A percentile compares a stretch with the other conserved stretches of the same genome.
These are phyloP conservation scores for Amauroascus verrucosus DNA, from an alignment of 2,329 filamentous ascomycete species.

Conservation along the genomic window DNA sequence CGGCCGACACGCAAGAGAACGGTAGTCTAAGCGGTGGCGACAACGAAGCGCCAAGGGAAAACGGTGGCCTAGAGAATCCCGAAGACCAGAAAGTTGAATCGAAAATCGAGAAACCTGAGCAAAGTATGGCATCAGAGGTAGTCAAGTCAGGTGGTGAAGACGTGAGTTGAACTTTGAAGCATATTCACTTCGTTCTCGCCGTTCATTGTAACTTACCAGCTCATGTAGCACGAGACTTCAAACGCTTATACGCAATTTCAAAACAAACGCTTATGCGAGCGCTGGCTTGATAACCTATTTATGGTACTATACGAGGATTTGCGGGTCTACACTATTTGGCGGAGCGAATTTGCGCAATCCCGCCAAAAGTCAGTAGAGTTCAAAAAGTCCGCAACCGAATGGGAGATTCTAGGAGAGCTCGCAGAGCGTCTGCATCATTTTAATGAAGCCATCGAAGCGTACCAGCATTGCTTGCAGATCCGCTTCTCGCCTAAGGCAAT, in stretches of 20 bases:
- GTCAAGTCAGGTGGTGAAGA: slow-evolving; percentile 66
- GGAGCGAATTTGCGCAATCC: slow-evolving; percentile 94
- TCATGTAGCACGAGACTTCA: slow-evolving; percentile 47
- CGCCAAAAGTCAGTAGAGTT: slow-evolving; percentile 88
- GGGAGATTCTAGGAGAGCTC: slow-evolving; percentile 91
- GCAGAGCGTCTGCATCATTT: slow-evolving; percentile 86
- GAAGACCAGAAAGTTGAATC: slow-evolving; percentile 21
- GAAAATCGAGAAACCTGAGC: slow-evolving; percentile 63
- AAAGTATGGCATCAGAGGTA: slow-evolving; percentile 65
- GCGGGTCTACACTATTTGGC: slow-evolving; percentile 97
- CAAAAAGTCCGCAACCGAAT: slow-evolving; percentile 93
- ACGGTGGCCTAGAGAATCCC: slow-evolving; percentile 18
- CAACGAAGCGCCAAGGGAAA: slow-evolving; percentile 21
- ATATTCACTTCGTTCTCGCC: neutral
- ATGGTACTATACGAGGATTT: slow-evolving; percentile 99
- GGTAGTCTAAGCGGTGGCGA: slow-evolving; percentile 21
- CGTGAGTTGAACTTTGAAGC: slow-evolving; percentile 37
- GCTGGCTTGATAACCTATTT: slow-evolving; percentile 96
- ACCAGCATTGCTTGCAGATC: slow-evolving; percentile 73
- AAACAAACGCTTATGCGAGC: slow-evolving; percentile 92
- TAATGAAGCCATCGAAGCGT: slow-evolving; percentile 87
- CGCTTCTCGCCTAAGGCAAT: slow-evolving; percentile 92
- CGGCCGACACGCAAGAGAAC: slow-evolving; percentile 19
- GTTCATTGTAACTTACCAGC: slow-evolving; percentile 16
- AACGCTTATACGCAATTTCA: slow-evolving; percentile 82